Evolutionary conservation across 129 eudicot species (phyloP).

Genomic region (Flaveria linearis): DNA sequence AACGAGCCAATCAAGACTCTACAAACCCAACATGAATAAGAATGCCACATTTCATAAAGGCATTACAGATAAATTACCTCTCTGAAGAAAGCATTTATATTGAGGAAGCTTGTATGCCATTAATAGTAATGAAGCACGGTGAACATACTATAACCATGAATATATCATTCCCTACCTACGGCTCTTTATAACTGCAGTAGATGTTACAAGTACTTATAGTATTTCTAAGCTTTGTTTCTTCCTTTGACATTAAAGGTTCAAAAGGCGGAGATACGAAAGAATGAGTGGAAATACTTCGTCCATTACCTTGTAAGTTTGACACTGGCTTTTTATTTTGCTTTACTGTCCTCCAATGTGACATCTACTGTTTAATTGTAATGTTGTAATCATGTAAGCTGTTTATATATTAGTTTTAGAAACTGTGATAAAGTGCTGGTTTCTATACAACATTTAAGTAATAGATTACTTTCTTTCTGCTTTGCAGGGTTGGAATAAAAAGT

Average conservation of each 20-base stretch:
- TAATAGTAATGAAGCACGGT: neutral
- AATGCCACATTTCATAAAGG: constrained; percentile 2
- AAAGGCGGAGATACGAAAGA: constrained; percentile 67
- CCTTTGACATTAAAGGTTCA: constrained; percentile 59
- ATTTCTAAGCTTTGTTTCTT: constrained; percentile 14
- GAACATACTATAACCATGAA: neutral
- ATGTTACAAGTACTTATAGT: constrained; percentile 4
- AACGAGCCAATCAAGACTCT: too few species aligned
- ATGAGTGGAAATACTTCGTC: constrained; percentile 79
- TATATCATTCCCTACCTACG: constrained; percentile 1
- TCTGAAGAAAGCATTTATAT: constrained; percentile 4
- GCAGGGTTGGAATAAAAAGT: constrained; percentile 99
- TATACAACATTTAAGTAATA: constrained; percentile 14
- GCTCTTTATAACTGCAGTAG: neutral
- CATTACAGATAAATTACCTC: constrained; percentile 7
- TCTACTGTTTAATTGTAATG: neutral
- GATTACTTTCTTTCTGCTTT: constrained; percentile 30
- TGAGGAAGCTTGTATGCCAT: neutral
- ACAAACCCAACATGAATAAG: neutral
- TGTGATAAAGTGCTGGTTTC: constrained; percentile 22
- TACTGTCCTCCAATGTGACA: constrained; percentile 3
- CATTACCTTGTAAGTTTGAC: constrained; percentile 84
- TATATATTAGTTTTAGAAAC: neutral
- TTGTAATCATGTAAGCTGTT: constrained; percentile 11
- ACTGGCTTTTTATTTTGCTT: neutral